Conservation (phyloP, 805 yeast genomes). For the Wickerhamiella kazuoi region DNA sequence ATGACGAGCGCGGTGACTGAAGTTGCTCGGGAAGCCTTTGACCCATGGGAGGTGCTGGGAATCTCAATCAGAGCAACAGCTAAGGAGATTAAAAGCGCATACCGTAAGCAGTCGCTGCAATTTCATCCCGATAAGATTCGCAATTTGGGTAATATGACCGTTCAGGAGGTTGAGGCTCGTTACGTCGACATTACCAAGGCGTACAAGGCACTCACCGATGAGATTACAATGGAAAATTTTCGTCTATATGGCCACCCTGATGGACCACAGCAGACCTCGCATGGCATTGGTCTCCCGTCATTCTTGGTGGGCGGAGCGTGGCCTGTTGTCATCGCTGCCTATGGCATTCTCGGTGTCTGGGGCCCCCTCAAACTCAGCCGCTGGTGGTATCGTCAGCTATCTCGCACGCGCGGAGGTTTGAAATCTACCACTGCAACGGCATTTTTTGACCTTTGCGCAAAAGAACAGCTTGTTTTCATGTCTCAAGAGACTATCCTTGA, state of each 20-base stretch:
- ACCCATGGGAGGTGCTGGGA: constrained; percentile 79
- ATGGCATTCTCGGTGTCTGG: constrained; percentile 55
- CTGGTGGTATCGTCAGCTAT: constrained; percentile 80
- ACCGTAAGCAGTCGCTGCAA: constrained; percentile 70
- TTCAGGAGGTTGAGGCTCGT: constrained; percentile 51
- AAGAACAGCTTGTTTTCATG: constrained; percentile 34
- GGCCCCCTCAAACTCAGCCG: constrained; percentile 65
- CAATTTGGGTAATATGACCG: constrained; percentile 30
- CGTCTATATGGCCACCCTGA: constrained; percentile 92
- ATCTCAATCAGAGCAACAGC: constrained; percentile 52
- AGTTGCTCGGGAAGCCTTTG: constrained; percentile 33
- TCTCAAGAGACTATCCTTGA: constrained; percentile 36
- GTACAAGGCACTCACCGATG: constrained; percentile 88
- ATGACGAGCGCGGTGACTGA: constrained; percentile 19
- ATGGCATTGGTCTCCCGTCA: constrained; percentile 90
- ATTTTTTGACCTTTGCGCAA: constrained; percentile 55
- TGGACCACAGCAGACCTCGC: constrained; percentile 79
- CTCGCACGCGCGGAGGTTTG: constrained; percentile 66
- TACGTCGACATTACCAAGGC: constrained; percentile 79
- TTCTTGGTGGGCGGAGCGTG: constrained; percentile 72
- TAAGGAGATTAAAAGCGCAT: constrained; percentile 60
- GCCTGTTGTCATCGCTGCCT: constrained; percentile 46
- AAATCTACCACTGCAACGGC: constrained; percentile 68
- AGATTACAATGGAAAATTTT: constrained; percentile 61
- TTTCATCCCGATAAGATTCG: constrained; percentile 88